These are phyloP conservation scores for Aspergillus fumigatiaffinis DNA, from an alignment of 2,329 filamentous ascomycete species.

Conservation along the genomic window DNA sequence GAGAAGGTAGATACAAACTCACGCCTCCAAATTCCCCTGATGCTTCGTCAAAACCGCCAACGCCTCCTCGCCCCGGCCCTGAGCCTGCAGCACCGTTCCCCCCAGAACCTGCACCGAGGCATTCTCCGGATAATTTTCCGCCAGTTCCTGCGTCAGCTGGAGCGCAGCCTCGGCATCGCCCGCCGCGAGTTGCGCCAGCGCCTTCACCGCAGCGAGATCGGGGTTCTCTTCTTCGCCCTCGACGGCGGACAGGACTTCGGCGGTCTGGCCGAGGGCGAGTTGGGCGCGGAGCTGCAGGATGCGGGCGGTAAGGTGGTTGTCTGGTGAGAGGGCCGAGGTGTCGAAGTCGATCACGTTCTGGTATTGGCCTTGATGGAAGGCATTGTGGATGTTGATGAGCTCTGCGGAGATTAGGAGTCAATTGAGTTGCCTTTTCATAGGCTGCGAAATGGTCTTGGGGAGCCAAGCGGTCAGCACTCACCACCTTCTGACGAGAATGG, in stretches of 20 bases:
- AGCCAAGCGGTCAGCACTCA: slow-evolving; percentile 25
- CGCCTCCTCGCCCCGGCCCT: slow-evolving; percentile 80
- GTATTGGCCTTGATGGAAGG: slow-evolving; percentile 76
- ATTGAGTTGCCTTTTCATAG: background rate
- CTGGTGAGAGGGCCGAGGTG: slow-evolving; percentile 69
- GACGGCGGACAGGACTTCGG: slow-evolving; percentile 65
- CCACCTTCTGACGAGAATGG: slow-evolving; percentile 63
- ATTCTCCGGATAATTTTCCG: slow-evolving; percentile 66
- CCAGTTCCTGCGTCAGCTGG: slow-evolving; percentile 62
- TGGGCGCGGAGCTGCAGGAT: slow-evolving; percentile 77
- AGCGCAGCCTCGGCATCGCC: slow-evolving; percentile 63
- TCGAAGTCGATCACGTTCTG: slow-evolving; percentile 82
- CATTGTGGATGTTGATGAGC: slow-evolving; percentile 64
- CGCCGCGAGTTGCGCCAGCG: slow-evolving; percentile 64
- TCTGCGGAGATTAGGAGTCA: slow-evolving; percentile 40
- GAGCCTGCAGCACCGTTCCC: slow-evolving; percentile 76
- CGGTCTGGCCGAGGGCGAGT: slow-evolving; percentile 74
- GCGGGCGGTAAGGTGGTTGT: slow-evolving; percentile 72
- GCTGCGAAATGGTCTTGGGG: slow-evolving; percentile 2
- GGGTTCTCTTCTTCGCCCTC: slow-evolving; percentile 63
- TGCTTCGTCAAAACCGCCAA: slow-evolving; percentile 75
- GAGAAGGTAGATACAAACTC: slow-evolving; percentile 39
- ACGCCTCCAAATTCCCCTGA: slow-evolving; percentile 76
- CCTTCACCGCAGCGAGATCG: slow-evolving; percentile 71
- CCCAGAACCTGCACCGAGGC: slow-evolving; percentile 73